A percentile compares a stretch with the other conserved stretches of the same genome.
Evolutionary conservation across 2,329 filamentous ascomycete species (phyloP).

Genomic region (Botryotinia convoluta): DNA sequence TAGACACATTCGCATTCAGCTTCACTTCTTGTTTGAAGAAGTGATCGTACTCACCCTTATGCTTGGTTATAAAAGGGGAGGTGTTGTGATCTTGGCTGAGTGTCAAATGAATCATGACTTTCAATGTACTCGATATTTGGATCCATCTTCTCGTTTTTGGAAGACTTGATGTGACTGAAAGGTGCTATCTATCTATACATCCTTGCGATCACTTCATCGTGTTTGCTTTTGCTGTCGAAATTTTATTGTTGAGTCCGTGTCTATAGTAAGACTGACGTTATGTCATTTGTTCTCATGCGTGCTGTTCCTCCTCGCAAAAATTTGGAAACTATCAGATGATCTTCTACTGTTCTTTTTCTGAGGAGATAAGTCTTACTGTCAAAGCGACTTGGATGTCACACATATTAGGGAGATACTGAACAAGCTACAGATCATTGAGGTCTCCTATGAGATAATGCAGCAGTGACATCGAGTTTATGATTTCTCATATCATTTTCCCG

Average conservation of each 20-base stretch:
- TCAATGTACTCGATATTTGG: neutral
- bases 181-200: rapidly evolving
- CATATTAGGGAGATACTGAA: rapidly evolving
- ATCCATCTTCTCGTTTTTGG: neutral
- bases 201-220: too few relatives aligned
- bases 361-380: neutral
- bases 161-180: neutral
- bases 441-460: neutral
- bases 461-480: neutral
- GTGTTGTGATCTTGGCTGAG: neutral
- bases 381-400: rapidly evolving
- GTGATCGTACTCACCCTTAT: neutral
- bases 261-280: rapidly evolving
- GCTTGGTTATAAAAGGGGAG: neutral
- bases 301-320: rapidly evolving
- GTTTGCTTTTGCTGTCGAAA: neutral
- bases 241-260: neutral
- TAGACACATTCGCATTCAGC: neutral
- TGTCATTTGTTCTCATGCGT: rapidly evolving
- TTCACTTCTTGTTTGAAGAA: neutral
- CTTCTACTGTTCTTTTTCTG: rapidly evolving
- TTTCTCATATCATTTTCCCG: neutral
- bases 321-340: neutral
- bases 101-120: neutral
- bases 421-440: neutral